Evolutionary conservation across 208 protist genomes (phyloP), one percentile per base, ranked within the genome.

Genomic region (Crithidia mellificae): DNA sequence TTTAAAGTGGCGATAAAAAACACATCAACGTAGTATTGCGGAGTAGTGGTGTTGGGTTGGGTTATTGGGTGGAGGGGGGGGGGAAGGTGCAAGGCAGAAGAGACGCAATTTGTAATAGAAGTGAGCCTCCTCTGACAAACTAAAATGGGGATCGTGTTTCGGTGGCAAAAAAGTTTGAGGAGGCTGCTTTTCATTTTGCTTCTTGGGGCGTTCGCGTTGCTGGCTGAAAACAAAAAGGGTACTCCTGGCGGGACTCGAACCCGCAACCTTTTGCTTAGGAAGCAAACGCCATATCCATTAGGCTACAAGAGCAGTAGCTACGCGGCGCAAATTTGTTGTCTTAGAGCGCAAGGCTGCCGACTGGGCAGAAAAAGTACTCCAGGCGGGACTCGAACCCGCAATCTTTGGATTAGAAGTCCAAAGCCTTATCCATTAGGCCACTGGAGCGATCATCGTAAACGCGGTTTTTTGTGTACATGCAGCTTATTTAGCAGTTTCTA

Each of bases 391-490:
- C 84, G 87, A 93, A 93, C 87, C 84, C 87, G 83, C 87, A 93
- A 91, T 87, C 84, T 89, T 89, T 88, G 81, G 87, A 85, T 93
- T 93, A 93, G 87, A 86, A 93, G 86, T 85, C 87, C 80, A 88
- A 90, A 78, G 87, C 87, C 87, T 87, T 93, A 88, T 90, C 87
- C 87, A 90, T 93, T 93, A 86, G 87, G 87, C 87, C 82, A 93
- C 87, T 83, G 65, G 83, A 82, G 83, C 83, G 24, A 55, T 27
- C n/a, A 0, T 2, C n/a, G 2, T 52, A 29, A 34, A 14, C 15
- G 29, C n/a, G 24, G 17, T 62, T 64, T 58, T 62, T 54, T 0
- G 5, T 52, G 6, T 29, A n/a, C n/a, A n/a, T n/a, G n/a, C n/a
- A n/a, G n/a, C n/a, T n/a, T n/a, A n/a, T n/a, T n/a, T n/a, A n/a